Evolutionary conservation across 306 rosid genomes (phyloP), one percentile per base, ranked within the genome.

Genomic region (Prunus dulcis): DNA sequence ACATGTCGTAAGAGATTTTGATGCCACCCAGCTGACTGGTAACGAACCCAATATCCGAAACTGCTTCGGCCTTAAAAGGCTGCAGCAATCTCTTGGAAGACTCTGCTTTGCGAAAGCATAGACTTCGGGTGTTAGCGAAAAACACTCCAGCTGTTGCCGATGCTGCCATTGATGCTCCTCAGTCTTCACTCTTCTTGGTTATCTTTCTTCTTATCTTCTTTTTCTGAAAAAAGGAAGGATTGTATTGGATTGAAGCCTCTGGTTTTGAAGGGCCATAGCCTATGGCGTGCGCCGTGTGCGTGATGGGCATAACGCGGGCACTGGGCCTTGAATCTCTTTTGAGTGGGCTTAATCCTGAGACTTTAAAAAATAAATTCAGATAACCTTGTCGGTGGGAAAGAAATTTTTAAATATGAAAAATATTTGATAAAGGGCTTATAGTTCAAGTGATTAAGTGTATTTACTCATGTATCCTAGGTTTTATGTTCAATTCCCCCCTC

Each of bases 21-120:
- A 91, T 41, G 81, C 98, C 98, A 14, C 79, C 64, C 79, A 95
- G 81, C 71, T 90, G 93, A 6, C 97, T 92, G 67, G 77, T 72
- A 32, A 90, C 67, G 78, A 89, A 92, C 19, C 91, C 88, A 57
- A 92, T 72, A 47, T 88, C 91, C 14, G 91, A 73, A 81, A 50
- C 72, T 0, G 70, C 20, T 12, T 63, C 76, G 47, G 78, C 34
- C 71, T 69, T 83, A 20, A 71, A 43, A 2, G 77, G 73, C 8
- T 79, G 41, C 17, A 19, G 52, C 32, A 28, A 6, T 14, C 57
- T 60, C 11, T 63, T 64, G 34, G 62, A 76, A 11, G 76, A 47
- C n/a, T 60, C 77, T 27, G 52, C 7, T 67, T 58, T 82, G 14
- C 63, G 76, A 67, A 77, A 62, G 67, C 78, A 20, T 12, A 56